These are phyloP conservation scores for Cercospora sesami DNA, from an alignment of 2,329 filamentous ascomycete species.

Conservation along the genomic window DNA sequence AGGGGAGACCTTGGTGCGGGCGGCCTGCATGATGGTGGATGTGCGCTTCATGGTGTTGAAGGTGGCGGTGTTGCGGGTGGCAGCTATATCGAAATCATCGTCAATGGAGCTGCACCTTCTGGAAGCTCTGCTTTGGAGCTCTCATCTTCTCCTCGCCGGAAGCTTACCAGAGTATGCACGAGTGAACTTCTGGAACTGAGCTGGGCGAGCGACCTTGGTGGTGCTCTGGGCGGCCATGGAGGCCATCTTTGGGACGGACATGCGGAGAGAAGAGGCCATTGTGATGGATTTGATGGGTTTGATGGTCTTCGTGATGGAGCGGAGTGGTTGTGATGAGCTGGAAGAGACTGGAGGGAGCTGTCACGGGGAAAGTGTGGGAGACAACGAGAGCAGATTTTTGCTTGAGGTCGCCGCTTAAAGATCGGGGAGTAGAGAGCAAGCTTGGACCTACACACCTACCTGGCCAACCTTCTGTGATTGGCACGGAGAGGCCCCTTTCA, in stretches of 20 bases:
- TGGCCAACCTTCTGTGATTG: conserved; percentile 26
- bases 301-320: conserved; percentile 29
- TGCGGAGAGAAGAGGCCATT: conserved; percentile 73
- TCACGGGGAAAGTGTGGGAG: conserved; percentile 35
- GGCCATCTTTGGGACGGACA: conserved; percentile 76
- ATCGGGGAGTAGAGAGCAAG: conserved; percentile 26
- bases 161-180: conserved; percentile 68
- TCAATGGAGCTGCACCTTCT: conserved; percentile 21
- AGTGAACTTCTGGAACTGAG: conserved; percentile 59
- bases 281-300: conserved; percentile 49
- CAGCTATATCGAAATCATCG: conserved; percentile 28
- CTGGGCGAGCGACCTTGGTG: conserved; percentile 73
- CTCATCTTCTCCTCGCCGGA: conserved; percentile 22
- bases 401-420: conserved; percentile 31
- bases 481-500: conserved; percentile 21
- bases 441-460: conserved; percentile 27
- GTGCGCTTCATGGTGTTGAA: conserved; percentile 75
- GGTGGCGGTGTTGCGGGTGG: conserved; percentile 52
- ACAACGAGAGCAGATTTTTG: conserved; percentile 31
- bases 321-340: conserved; percentile 30
- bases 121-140: conserved; percentile 19
- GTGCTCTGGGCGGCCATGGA: conserved; percentile 65
- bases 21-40: conserved; percentile 50
- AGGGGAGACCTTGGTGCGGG: conserved; percentile 36
- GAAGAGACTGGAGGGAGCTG: conserved; percentile 31